These are phyloP conservation scores for Gentiana dahurica DNA, from an alignment of 257 asterid species.

Conservation along the genomic window DNA sequence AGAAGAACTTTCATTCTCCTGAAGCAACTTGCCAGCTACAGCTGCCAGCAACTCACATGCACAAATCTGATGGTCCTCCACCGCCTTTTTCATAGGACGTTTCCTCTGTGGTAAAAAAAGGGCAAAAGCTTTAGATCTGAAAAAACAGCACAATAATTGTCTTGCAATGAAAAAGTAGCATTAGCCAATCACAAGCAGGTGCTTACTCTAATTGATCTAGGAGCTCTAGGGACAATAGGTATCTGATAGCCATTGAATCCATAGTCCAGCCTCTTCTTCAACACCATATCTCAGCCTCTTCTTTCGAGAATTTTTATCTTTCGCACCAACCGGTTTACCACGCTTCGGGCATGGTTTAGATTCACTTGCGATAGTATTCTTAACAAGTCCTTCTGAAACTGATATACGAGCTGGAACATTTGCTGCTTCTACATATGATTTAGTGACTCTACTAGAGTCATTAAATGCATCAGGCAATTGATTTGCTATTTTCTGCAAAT, in stretches of 20 bases:
- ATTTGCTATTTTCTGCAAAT: too few species aligned
- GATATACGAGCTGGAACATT: too few species aligned
- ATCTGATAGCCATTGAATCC: constrained; percentile 69
- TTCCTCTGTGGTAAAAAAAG: constrained; percentile 39
- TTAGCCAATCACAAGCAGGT: background rate
- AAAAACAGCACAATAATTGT: background rate
- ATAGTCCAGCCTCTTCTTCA: constrained; percentile 72
- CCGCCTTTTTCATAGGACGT: constrained; percentile 26
- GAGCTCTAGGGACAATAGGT: constrained; percentile 82
- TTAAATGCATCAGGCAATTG: too few species aligned
- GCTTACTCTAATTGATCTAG: constrained; percentile 82
- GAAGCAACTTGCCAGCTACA: constrained; percentile 85
- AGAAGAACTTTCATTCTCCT: constrained; percentile 85
- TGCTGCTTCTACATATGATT: too few species aligned
- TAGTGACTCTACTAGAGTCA: too few species aligned
- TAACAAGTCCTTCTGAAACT: too few species aligned
- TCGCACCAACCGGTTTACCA: too few species aligned
- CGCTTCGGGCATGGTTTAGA: too few species aligned
- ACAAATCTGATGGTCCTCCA: constrained; percentile 51
- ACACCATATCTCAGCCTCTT: constrained; percentile 70
- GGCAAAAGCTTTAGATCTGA: constrained; percentile 1
- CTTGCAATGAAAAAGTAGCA: constrained; percentile 1
- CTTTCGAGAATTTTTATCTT: too few species aligned
- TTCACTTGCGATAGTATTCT: too few species aligned
- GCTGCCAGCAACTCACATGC: constrained; percentile 93